phyloP scores from a whole-genome alignment of 495 filamentous ascomycete genomes.

The Tuber borchii region DNA sequence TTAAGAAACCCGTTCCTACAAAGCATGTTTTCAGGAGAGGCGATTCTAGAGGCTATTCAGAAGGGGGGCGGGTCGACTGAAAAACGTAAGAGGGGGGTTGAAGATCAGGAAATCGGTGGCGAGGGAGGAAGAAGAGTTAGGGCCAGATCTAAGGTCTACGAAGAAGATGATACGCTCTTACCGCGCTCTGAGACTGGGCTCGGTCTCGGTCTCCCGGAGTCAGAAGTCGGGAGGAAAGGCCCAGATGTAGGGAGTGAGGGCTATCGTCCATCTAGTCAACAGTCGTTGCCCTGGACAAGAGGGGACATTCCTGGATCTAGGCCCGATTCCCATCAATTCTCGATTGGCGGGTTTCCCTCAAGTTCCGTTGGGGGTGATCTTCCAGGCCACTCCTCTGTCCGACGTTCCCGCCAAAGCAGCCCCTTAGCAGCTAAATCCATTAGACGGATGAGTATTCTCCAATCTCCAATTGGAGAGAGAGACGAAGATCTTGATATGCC shows the following conservation, averaged over 20 bases:
- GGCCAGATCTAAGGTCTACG: conserved; percentile 7
- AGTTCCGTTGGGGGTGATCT: conserved; percentile 26
- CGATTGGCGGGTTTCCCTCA: conserved; percentile 27
- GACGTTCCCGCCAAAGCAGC: not conserved
- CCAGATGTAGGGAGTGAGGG: conserved; percentile 23
- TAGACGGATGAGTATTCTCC: conserved; percentile 24
- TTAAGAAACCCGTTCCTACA: conserved; percentile 33
- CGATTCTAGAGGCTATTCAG: conserved; percentile 25
- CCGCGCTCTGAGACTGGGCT: conserved; percentile 17
- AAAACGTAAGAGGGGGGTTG: conserved; percentile 14
- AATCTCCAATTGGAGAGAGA: conserved; percentile 30
- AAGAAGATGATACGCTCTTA: not conserved
- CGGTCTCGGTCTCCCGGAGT: conserved; percentile 22
- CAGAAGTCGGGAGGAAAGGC: conserved; percentile 29
- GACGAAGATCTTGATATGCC: conserved; percentile 18
- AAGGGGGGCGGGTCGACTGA: not conserved
- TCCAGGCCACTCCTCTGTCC: not conserved
- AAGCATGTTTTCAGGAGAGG: conserved; percentile 28
- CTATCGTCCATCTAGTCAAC: conserved; percentile 27
- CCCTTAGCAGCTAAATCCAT: not conserved
- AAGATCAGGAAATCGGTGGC: conserved; percentile 6
- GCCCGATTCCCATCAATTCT: conserved; percentile 7
- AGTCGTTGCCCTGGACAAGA: conserved; percentile 13
- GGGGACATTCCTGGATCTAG: not conserved
- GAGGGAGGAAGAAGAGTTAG: conserved; percentile 24